Evolutionary conservation across 306 rosid species (phyloP).

Genomic region (Cicer bijugum): DNA sequence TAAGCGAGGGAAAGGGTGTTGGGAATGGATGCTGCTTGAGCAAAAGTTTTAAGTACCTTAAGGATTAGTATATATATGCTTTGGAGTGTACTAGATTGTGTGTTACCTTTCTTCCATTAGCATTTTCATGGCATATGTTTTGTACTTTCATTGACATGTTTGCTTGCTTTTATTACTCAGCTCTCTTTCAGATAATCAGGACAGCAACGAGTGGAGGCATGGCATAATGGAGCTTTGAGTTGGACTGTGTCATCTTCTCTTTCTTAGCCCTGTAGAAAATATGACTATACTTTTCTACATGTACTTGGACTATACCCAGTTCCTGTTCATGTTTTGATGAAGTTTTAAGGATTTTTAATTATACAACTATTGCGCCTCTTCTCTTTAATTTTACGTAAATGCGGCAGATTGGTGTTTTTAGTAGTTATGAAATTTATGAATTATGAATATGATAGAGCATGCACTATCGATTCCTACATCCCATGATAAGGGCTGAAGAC

Average conservation of each 20-base stretch:
- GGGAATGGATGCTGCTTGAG: constrained; percentile 11
- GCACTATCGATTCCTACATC: background rate
- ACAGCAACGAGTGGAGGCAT: constrained; percentile 93
- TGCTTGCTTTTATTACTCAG: constrained; percentile 50
- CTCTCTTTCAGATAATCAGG: constrained; percentile 96
- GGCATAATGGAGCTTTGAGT: constrained; percentile 58
- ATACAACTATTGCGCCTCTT: constrained; percentile 4
- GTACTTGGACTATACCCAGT: constrained; percentile 49
- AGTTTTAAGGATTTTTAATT: constrained; percentile 42
- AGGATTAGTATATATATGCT: constrained; percentile 21
- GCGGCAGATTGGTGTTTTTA: background rate
- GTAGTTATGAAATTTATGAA: background rate
- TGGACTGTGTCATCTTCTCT: constrained; percentile 40
- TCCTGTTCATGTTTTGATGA: constrained; percentile 56
- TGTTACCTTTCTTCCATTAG: constrained; percentile 4
- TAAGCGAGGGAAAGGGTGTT: constrained; percentile 4
- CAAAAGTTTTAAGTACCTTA: constrained; percentile 9
- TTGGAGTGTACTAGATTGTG: constrained; percentile 11
- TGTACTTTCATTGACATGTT: constrained; percentile 33
- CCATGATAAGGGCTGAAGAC: background rate
- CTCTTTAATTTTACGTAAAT: background rate
- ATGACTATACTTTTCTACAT: constrained; percentile 45
- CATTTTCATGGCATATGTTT: constrained; percentile 34
- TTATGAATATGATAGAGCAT: background rate
- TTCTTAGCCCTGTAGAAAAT: constrained; percentile 52